Evolutionary conservation across 306 rosid species (phyloP), one percentile per base, ranked within the genome.

Genomic region (Sesbania bispinosa): DNA sequence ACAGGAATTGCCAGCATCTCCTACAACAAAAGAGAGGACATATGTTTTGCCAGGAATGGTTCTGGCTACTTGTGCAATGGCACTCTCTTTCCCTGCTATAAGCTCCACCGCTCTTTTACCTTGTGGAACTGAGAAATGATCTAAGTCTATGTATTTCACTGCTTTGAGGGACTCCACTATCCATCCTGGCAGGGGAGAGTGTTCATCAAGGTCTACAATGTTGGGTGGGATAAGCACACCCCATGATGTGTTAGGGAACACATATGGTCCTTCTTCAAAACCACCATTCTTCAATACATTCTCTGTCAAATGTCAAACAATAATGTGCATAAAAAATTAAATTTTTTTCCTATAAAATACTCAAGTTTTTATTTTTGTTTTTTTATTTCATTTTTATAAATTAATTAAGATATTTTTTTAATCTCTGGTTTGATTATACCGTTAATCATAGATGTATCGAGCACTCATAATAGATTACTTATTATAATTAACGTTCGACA

Each of bases 131-230:
- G 93, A 88, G 86, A 88, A 94, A 35, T 94, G 97, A n/a, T 21
- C 67, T 1, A 93, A 85, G 76, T 94, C 99, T 39, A 94, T 81
- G 93, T 91, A 94, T 36, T 81, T 89, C 53, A 94, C 99, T 15
- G 99, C 99, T 41, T 94, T 94, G 7, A 94, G 79, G 7, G 99
- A 94, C 45, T 94, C 99, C 4, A 94, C 97, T 95, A 88, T 94
- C 99, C 99, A 94, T 5, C 94, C 96, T 0, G 99, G 99, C 14
- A 94, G 45, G 1, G 99, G 97, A 0, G 99, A 94, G 76, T 94
- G 97, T 59, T 88, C 89, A 2, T 32, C 36, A 2, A 32, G 36
- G 36, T 94, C 99, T 59, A 91, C 96, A 0, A 91, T 91, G 87
- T 89, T 89, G 0, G 99, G 99, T 13, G 99, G 99, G 85, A 94